phyloP scores from a whole-genome alignment of 129 eudicot genomes.

The Dittrichia graveolens region DNA sequence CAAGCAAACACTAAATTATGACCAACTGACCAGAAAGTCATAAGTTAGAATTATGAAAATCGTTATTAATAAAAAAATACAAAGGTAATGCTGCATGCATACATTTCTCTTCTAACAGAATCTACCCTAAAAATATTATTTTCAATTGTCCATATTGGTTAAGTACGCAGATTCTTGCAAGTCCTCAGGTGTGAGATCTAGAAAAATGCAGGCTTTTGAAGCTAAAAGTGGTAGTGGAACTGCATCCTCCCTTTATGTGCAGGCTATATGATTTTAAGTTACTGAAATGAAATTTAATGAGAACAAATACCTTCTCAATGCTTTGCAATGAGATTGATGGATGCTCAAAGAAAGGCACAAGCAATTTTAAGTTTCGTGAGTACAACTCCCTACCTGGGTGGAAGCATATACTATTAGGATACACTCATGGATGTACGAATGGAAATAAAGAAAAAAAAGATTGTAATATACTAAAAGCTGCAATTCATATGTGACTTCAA shows the following conservation, averaged over 20 bases:
- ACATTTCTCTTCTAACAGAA: neutral
- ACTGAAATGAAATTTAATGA: constrained; percentile 14
- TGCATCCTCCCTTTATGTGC: neutral
- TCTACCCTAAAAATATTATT: neutral
- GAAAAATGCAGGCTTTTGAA: neutral
- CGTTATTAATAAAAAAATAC: neutral
- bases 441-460: neutral
- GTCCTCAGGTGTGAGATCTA: constrained; percentile 7
- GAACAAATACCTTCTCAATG: constrained; percentile 58
- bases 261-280: neutral
- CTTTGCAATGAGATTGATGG: constrained; percentile 69
- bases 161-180: neutral
- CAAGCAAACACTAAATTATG: neutral
- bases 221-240: constrained; percentile 10
- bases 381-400: constrained; percentile 75
- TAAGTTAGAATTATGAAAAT: neutral
- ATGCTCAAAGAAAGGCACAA: constrained; percentile 83
- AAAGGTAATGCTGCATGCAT: neutral
- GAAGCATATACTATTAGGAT: constrained; percentile 19
- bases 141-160: neutral
- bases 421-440: neutral
- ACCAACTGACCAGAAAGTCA: neutral
- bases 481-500: neutral
- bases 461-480: no score
- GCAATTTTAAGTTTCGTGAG: constrained; percentile 83